phyloP scores from a whole-genome alignment of 2,329 filamentous ascomycete genomes.

The Colletotrichum plurivorum region DNA sequence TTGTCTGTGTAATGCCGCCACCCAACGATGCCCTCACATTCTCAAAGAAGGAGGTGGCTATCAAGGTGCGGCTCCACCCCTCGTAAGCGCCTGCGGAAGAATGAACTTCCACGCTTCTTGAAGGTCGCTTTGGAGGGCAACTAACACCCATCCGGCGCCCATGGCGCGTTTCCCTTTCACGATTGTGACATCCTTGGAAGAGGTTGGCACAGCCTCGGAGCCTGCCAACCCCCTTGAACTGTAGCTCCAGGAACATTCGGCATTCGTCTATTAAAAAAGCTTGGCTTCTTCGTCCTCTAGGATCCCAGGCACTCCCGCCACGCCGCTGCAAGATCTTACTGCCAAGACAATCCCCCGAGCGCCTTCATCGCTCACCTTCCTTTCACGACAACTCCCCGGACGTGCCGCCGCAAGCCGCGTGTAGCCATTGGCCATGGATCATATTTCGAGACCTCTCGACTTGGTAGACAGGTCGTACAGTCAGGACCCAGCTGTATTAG shows the following conservation, averaged over 20 bases:
- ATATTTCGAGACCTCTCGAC: background rate
- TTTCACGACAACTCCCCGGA: background rate
- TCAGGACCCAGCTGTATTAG: background rate
- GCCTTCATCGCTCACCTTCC: slow-evolving; percentile 9
- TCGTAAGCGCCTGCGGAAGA: background rate
- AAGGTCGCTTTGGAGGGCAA: background rate
- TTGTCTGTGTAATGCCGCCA: no score
- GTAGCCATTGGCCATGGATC: background rate
- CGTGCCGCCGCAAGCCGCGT: background rate
- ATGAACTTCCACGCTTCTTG: background rate
- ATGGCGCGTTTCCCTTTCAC: background rate
- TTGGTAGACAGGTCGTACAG: background rate
- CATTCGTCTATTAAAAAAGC: slow-evolving; percentile 6
- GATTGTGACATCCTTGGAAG: slow-evolving; percentile 6
- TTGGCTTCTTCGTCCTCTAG: slow-evolving; percentile 1
- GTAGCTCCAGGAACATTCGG: slow-evolving; percentile 5
- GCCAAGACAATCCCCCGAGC: slow-evolving; percentile 13
- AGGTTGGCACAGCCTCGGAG: background rate
- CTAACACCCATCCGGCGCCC: background rate
- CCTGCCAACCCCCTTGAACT: background rate
- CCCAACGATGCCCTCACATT: background rate
- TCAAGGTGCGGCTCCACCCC: slow-evolving; percentile 23
- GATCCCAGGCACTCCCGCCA: background rate
- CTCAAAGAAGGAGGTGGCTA: slow-evolving; percentile 29
- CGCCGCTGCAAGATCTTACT: background rate